These are phyloP conservation scores for Diaporthe longicolla DNA, from an alignment of 2,329 filamentous ascomycete species.

Conservation along the genomic window DNA sequence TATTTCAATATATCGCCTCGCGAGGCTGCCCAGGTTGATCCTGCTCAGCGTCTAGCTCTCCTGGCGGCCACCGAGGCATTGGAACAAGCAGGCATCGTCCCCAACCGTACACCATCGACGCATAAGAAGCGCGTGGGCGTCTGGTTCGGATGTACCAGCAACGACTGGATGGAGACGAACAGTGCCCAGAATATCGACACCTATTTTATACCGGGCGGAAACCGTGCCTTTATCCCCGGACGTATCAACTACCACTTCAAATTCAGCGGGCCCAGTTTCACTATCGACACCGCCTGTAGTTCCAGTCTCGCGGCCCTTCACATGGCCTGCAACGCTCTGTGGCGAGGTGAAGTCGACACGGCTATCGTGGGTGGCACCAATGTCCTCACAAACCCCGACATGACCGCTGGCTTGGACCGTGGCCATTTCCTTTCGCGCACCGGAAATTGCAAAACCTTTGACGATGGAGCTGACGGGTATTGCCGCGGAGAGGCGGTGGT, in stretches of 20 bases:
- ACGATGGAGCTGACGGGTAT: constrained; percentile 63
- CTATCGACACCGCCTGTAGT: constrained; percentile 58
- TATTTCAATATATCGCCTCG: constrained; percentile 40
- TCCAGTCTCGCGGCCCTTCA: constrained; percentile 57
- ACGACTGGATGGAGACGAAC: constrained; percentile 68
- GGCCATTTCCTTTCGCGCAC: constrained; percentile 74
- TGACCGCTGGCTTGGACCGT: constrained; percentile 72
- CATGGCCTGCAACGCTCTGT: constrained; percentile 73
- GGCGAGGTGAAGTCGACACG: constrained; percentile 75
- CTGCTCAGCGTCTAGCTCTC: constrained; percentile 19
- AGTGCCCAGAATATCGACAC: constrained; percentile 53
- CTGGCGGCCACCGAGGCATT: constrained; percentile 1
- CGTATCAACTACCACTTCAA: constrained; percentile 56
- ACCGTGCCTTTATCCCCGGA: constrained; percentile 48
- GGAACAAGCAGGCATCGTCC: neutral
- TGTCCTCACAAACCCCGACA: constrained; percentile 76
- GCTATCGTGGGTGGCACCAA: constrained; percentile 76
- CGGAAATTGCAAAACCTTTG: constrained; percentile 65
- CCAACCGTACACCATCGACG: constrained; percentile 43
- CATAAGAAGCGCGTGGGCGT: constrained; percentile 66
- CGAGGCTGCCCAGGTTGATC: constrained; percentile 33
- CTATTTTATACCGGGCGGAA: constrained; percentile 48
- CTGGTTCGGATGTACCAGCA: constrained; percentile 73
- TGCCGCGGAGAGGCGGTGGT: constrained; percentile 64
- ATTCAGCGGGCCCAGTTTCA: constrained; percentile 50